Evolutionary conservation across 257 asterid species (phyloP).

Genomic region (Fraxinus cuspidata): DNA sequence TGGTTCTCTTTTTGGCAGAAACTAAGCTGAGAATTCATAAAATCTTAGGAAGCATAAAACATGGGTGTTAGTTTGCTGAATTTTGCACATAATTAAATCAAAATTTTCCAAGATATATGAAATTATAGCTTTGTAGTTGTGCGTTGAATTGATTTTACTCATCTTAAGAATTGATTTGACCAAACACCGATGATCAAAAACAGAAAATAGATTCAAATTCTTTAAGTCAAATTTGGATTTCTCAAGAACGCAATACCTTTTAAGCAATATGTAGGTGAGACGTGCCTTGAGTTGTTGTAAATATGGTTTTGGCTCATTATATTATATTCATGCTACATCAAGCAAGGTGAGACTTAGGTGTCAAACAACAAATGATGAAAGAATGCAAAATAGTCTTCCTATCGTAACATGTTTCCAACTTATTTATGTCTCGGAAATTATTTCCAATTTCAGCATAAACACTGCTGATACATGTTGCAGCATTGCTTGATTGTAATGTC

Average conservation of each 20-base stretch:
- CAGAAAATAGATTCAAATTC: background rate
- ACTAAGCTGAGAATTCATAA: background rate
- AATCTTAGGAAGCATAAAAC: background rate
- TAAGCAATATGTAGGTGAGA: background rate
- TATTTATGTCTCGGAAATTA: background rate
- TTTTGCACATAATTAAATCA: too few species aligned
- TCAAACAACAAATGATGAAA: background rate
- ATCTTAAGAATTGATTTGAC: background rate
- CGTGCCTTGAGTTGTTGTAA: background rate
- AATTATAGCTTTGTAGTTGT: background rate
- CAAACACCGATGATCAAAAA: too few species aligned
- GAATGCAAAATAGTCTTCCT: background rate
- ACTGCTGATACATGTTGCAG: background rate
- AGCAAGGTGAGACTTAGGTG: background rate
- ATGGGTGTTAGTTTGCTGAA: background rate
- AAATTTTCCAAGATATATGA: background rate
- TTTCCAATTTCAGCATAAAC: constrained; percentile 8
- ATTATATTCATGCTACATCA: background rate
- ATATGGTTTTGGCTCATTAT: background rate
- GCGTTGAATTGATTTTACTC: background rate
- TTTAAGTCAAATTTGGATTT: background rate
- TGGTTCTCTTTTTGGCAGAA: background rate
- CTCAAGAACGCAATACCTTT: background rate
- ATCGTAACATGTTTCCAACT: background rate
- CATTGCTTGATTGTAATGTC: background rate